These are phyloP conservation scores for Petasospora rhodanensis DNA, from an alignment of 1,139 yeast species.

Conservation along the genomic window DNA sequence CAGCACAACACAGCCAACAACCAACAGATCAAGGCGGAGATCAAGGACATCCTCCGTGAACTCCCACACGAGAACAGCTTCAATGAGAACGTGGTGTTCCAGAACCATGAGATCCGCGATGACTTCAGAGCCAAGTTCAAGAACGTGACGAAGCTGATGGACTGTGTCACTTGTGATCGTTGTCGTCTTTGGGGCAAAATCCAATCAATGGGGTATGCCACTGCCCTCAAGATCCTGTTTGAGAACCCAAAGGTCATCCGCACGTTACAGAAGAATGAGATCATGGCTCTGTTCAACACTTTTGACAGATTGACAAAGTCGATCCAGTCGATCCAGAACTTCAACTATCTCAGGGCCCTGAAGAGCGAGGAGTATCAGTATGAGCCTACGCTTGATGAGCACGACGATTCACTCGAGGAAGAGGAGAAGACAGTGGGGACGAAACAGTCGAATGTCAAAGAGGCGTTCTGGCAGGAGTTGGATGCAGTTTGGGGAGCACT, in stretches of 20 bases:
- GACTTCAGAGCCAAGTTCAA: slow-evolving; percentile 83
- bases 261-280: slow-evolving; percentile 72
- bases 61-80: slow-evolving; percentile 46
- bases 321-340: slow-evolving; percentile 65
- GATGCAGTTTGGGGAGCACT: slow-evolving; percentile 59
- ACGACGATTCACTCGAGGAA: slow-evolving; percentile 13
- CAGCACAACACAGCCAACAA: slow-evolving; percentile 43
- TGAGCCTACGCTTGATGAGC: slow-evolving; percentile 26
- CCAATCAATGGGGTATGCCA: slow-evolving; percentile 96
- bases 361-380: slow-evolving; percentile 17
- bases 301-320: slow-evolving; percentile 89
- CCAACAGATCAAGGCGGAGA: slow-evolving; percentile 40
- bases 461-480: slow-evolving; percentile 50
- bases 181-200: slow-evolving; percentile 98
- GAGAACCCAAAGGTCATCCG: slow-evolving; percentile 49
- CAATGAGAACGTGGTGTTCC: slow-evolving; percentile 55
- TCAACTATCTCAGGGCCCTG: slow-evolving; percentile 36
- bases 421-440: slow-evolving; percentile 9
- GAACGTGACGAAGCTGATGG: slow-evolving; percentile 91
- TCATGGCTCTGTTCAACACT: slow-evolving; percentile 87
- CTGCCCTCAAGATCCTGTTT: slow-evolving; percentile 84
- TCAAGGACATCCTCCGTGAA: slow-evolving; percentile 36
- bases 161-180: slow-evolving; percentile 97
- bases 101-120: slow-evolving; percentile 52
- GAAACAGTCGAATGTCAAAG: slow-evolving; percentile 28